phyloP scores from a whole-genome alignment of 2,329 filamentous ascomycete genomes.

The Xylariaceae sp. region DNA sequence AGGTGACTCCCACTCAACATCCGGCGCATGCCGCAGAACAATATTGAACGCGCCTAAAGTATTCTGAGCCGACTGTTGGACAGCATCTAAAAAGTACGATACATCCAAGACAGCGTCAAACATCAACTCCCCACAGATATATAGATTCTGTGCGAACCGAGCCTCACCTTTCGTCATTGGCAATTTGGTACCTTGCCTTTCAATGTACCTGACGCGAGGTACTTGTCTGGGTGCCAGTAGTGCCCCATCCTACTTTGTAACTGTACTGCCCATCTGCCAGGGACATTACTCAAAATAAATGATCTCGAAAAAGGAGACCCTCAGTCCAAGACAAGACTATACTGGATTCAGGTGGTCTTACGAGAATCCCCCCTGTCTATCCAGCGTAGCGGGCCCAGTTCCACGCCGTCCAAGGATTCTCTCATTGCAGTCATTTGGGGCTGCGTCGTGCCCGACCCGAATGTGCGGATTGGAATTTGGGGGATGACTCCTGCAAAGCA shows the following conservation, averaged over 20 bases:
- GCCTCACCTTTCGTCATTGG: conserved; percentile 26
- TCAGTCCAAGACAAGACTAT: conserved; percentile 14
- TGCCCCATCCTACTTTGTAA: too few relatives aligned
- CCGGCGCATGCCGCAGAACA: too few relatives aligned
- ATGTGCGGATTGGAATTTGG: conserved; percentile 16
- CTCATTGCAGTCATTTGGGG: conserved; percentile 17
- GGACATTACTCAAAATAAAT: too few relatives aligned
- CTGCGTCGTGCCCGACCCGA: conserved; percentile 21
- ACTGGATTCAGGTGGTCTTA: conserved; percentile 19
- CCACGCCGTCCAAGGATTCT: conserved; percentile 16
- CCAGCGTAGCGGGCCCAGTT: conserved; percentile 14
- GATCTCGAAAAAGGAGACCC: too few relatives aligned
- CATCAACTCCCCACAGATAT: conserved; percentile 16
- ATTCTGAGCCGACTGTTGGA: too few relatives aligned
- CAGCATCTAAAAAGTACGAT: neutral
- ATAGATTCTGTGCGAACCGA: neutral
- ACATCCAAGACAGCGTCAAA: conserved; percentile 12
- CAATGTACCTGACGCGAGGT: conserved; percentile 5
- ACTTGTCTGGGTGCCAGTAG: conserved; percentile 2
- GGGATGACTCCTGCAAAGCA: conserved; percentile 4
- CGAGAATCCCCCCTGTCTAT: conserved; percentile 6
- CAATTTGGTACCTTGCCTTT: too few relatives aligned
- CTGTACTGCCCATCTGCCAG: too few relatives aligned
- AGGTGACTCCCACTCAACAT: too few relatives aligned
- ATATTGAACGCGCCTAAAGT: too few relatives aligned